Evolutionary conservation across 2,329 filamentous ascomycete species (phyloP), one percentile per base, ranked within the genome.

Genomic region (Aspergillus spinulosporus): DNA sequence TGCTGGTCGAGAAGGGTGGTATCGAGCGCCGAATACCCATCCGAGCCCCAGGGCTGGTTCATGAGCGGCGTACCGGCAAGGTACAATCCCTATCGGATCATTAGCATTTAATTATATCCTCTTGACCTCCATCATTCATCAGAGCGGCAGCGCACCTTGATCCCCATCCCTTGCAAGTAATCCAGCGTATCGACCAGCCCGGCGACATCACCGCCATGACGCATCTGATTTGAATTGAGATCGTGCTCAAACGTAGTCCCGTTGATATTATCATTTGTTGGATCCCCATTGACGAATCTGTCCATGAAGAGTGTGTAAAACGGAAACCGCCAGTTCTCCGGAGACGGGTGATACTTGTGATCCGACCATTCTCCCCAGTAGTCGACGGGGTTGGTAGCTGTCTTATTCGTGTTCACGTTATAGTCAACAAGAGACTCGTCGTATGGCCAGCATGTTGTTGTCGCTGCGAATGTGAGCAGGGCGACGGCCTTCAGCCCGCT

Each of bases 241-340:
- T 87, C 84, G 66, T 85, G 82, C 63, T 87, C 84, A 69, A 81
- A 87, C 2, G 76, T 60, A 0, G 84, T 86, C 5, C 77, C 80
- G 66, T 87, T 87, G 44, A 79, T 79, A 63, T 87, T 80, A 66
- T 88, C 84, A 65, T 88, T 88, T 2, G 75, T 76, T 4, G 85
- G 84, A 62, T 88, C 81, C 15, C 85, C 85, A 63, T 88, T 87
- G 40, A 85, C 83, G 63, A 82, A 88, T 57, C 83, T 76, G 67
- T 88, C 85, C 8, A 86, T 70, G 65, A 86, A 86, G 46, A 88
- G 73, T 5, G 83, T 85, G 67, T 88, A 88, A 65, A 87, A 83
- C 0, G 85, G 85, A 58, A 88, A 80, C 28, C 85, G 78, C 85
- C 85, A 88, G 62, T 84, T 87, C 0, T 74, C 67, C 1, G 85